Evolutionary conservation across 768 basidiomycete genomes (phyloP).

Genomic region (Lepiota subincarnata): DNA sequence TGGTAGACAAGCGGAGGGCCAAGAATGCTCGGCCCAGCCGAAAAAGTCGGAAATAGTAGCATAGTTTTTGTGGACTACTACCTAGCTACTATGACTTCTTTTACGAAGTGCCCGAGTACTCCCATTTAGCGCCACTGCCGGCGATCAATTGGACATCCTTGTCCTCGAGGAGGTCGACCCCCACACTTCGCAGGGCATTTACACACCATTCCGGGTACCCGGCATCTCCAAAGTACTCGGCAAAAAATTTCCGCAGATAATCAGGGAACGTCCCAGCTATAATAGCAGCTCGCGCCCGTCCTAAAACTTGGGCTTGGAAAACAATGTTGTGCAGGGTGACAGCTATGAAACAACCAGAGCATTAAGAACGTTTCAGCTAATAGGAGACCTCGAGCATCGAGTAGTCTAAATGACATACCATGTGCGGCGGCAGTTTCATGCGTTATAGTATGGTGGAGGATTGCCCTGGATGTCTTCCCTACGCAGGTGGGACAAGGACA

Average conservation of each 20-base stretch:
- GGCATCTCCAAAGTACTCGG: constrained; percentile 66
- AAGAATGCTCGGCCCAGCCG: constrained; percentile 78
- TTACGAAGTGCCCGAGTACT: constrained; percentile 50
- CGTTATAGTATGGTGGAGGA: constrained; percentile 71
- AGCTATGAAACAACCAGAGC: constrained; percentile 43
- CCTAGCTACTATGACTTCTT: background rate
- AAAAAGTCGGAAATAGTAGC: constrained; percentile 41
- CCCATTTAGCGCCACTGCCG: constrained; percentile 76
- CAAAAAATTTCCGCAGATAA: constrained; percentile 75
- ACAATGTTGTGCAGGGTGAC: constrained; percentile 80
- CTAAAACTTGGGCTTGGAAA: constrained; percentile 87
- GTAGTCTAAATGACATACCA: constrained; percentile 39
- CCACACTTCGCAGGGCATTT: constrained; percentile 76
- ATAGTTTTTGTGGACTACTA: background rate
- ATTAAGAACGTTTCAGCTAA: background rate
- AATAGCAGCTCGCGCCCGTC: constrained; percentile 79
- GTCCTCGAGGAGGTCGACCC: constrained; percentile 73
- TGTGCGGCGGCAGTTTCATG: constrained; percentile 86
- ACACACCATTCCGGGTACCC: constrained; percentile 89
- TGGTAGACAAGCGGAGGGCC: constrained; percentile 58
- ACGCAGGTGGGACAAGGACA: constrained; percentile 89
- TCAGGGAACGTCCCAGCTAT: constrained; percentile 72
- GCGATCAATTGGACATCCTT: constrained; percentile 44
- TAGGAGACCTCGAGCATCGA: background rate
- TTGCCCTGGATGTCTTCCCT: constrained; percentile 61